Conservation (phyloP, 257 asterid genomes). For the Fraxinus anomala region DNA sequence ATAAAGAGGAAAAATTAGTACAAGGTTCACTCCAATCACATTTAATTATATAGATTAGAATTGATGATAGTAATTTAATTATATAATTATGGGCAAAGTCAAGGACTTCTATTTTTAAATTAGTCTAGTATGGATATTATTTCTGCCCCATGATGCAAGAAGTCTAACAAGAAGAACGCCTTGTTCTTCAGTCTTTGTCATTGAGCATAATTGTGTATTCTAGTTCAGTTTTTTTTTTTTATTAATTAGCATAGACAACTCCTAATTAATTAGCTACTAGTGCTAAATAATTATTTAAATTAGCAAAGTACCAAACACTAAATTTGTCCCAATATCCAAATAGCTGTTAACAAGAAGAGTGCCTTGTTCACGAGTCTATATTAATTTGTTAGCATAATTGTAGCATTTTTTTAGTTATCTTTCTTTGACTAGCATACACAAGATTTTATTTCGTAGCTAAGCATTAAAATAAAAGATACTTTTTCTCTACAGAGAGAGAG, state of each 20-base stretch:
- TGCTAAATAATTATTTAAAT: not conserved
- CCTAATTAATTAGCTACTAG: not conserved
- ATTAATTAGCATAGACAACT: not conserved
- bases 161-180: not conserved
- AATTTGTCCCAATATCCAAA: not conserved
- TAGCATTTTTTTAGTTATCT: not conserved
- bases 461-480: too few species aligned
- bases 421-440: not conserved
- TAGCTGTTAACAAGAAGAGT: not conserved
- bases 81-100: not conserved
- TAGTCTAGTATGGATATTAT: not conserved
- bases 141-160: not conserved
- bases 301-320: not conserved
- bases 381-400: not conserved
- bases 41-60: too few species aligned
- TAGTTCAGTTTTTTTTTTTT: not conserved
- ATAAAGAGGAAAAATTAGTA: not conserved
- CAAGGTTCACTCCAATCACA: not conserved
- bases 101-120: not conserved
- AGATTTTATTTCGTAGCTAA: too few species aligned
- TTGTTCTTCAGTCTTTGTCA: not conserved
- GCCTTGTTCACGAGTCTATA: not conserved
- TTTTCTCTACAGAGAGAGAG: too few species aligned
- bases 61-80: too few species aligned
- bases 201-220: not conserved